Conservation (phyloP, 2,329 filamentous ascomycete genomes). For the Microsporum audouinii region DNA sequence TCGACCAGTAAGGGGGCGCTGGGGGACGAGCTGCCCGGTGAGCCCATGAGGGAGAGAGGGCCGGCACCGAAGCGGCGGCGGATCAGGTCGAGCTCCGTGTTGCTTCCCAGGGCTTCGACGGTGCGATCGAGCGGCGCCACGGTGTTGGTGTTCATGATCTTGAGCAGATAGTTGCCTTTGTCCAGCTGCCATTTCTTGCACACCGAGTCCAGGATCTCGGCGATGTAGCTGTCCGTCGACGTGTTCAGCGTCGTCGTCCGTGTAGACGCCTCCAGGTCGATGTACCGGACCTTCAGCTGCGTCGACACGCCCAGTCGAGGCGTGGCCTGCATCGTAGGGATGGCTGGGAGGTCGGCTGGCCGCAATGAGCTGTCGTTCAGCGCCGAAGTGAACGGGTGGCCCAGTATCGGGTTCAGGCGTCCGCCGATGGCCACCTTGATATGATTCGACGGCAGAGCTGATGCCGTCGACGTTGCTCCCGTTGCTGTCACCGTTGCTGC, state of each 20-base stretch:
- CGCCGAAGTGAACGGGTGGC: constrained; percentile 37
- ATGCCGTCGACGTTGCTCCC: background rate
- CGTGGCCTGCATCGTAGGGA: constrained; percentile 36
- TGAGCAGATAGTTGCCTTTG: constrained; percentile 52
- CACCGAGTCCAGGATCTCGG: constrained; percentile 53
- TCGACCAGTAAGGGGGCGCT: constrained; percentile 53
- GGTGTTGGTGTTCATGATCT: constrained; percentile 52
- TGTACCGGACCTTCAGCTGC: constrained; percentile 49
- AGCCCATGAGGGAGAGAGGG: constrained; percentile 45
- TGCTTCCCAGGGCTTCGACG: constrained; percentile 50
- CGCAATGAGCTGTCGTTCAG: constrained; percentile 36
- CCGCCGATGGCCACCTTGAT: constrained; percentile 10
- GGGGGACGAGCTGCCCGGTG: constrained; percentile 50
- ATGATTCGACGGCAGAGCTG: constrained; percentile 14
- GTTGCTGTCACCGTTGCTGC: constrained; percentile 10
- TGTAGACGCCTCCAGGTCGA: constrained; percentile 46
- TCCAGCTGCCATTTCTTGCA: constrained; percentile 54
- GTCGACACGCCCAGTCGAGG: constrained; percentile 48
- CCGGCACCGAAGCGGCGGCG: constrained; percentile 53
- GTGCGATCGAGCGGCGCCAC: constrained; percentile 54
- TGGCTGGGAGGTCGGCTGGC: constrained; percentile 36
- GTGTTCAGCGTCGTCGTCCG: constrained; percentile 45
- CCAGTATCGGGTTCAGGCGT: constrained; percentile 33
- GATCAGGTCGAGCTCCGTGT: constrained; percentile 50
- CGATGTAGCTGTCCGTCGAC: constrained; percentile 55